A percentile compares a stretch with the other conserved stretches of the same genome.
Evolutionary conservation across 306 rosid genomes (phyloP).

Genomic region (Aeschynomene evenia): DNA sequence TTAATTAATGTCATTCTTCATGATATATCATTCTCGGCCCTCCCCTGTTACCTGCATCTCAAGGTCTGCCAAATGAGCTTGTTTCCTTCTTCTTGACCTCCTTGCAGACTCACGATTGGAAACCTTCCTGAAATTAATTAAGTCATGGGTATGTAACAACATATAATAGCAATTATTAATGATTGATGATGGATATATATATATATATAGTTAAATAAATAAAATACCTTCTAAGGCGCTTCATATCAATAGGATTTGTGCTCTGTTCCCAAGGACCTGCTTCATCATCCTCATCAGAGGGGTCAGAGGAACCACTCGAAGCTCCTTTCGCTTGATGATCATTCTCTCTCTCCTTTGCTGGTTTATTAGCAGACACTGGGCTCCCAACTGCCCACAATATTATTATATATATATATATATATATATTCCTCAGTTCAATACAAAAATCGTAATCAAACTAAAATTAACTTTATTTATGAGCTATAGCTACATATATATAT

Average conservation of each 20-base stretch:
- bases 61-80: conserved; percentile 65
- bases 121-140: conserved; percentile 68
- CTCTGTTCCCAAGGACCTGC: conserved; percentile 64
- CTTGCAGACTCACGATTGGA: conserved; percentile 85
- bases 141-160: too few species aligned
- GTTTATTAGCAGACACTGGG: conserved; percentile 66
- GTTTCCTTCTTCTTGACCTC: conserved; percentile 86
- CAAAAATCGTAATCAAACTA: conserved; percentile 19
- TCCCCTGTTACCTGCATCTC: conserved; percentile 89
- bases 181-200: too few species aligned
- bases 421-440: conserved; percentile 37
- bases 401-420: too few species aligned
- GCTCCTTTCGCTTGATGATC: conserved; percentile 55
- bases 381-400: conserved; percentile 61
- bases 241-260: conserved; percentile 48
- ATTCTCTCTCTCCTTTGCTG: conserved; percentile 42
- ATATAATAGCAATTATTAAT: too few species aligned
- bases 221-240: conserved; percentile 85
- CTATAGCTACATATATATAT: neutral
- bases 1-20: too few species aligned
- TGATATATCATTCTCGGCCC: too few species aligned
- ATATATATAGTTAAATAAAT: too few species aligned
- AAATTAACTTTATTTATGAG: neutral
- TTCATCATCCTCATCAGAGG: conserved; percentile 78
- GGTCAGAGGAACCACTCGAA: conserved; percentile 78